These are phyloP conservation scores for Trametes cinnabarina DNA, from an alignment of 768 basidiomycete species.

Conservation along the genomic window DNA sequence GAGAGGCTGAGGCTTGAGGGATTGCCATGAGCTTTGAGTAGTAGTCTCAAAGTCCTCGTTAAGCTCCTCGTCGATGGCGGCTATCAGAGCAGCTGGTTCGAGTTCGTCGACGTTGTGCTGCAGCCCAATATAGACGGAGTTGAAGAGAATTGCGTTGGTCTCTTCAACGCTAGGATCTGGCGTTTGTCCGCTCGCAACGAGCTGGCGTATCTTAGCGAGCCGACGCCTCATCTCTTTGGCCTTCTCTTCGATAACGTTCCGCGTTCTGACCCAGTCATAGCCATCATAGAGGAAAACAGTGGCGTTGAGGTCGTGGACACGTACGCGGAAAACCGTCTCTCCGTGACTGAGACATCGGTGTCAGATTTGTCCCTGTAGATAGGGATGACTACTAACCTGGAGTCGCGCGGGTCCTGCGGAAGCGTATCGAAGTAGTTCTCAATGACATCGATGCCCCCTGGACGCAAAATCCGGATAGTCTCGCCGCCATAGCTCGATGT, in stretches of 20 bases:
- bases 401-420: conserved; percentile 51
- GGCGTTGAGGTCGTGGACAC: conserved; percentile 60
- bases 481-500: conserved; percentile 75
- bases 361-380: too few relatives aligned
- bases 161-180: conserved; percentile 73
- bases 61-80: conserved; percentile 91
- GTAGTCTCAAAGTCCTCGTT: conserved; percentile 71
- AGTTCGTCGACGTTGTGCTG: conserved; percentile 70
- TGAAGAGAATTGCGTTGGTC: conserved; percentile 80
- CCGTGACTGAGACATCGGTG: conserved; percentile 34
- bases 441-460: conserved; percentile 60
- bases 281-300: conserved; percentile 84
- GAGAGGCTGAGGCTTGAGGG: conserved; percentile 51
- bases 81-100: conserved; percentile 75
- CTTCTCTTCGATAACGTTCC: conserved; percentile 83
- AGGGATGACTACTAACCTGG: conserved; percentile 55
- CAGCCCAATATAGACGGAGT: conserved; percentile 93
- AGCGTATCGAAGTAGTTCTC: conserved; percentile 75
- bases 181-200: conserved; percentile 86
- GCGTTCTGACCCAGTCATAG: conserved; percentile 89
- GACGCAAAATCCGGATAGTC: conserved; percentile 74
- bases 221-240: conserved; percentile 84
- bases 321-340: conserved; percentile 50
- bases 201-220: conserved; percentile 85
- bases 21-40: conserved; percentile 89